These are phyloP conservation scores for Hura crepitans DNA, from an alignment of 441 rosid species.

Conservation along the genomic window DNA sequence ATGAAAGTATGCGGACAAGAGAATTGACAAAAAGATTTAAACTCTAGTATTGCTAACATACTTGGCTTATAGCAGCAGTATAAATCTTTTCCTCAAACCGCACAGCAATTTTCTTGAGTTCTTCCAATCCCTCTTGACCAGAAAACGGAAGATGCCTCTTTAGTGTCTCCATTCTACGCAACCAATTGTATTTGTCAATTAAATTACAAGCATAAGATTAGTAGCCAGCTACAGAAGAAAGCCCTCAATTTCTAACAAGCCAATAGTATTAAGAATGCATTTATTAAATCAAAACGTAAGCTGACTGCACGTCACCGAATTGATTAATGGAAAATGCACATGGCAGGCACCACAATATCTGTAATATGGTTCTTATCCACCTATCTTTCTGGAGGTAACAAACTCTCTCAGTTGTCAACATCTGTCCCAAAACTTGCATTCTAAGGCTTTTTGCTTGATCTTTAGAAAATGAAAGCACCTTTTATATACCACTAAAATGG, in stretches of 20 bases:
- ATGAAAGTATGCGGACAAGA: constrained; percentile 10
- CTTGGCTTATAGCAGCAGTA: constrained; percentile 55
- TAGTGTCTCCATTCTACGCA: constrained; percentile 66
- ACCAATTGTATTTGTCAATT: constrained; percentile 11
- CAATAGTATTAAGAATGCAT: background rate
- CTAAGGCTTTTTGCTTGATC: background rate
- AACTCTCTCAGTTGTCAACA: background rate
- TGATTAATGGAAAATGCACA: background rate
- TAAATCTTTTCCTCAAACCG: constrained; percentile 73
- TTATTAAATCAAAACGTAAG: background rate
- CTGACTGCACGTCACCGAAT: background rate
- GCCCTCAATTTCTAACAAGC: background rate
- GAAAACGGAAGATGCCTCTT: constrained; percentile 62
- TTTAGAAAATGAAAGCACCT: background rate
- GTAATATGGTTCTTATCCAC: too few species aligned
- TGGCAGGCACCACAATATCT: background rate
- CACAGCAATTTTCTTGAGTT: constrained; percentile 55
- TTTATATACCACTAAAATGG: background rate
- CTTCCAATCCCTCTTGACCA: constrained; percentile 54
- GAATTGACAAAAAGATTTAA: background rate
- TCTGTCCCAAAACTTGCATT: background rate
- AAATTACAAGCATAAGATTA: background rate
- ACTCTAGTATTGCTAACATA: constrained; percentile 13
- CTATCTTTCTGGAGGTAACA: background rate
- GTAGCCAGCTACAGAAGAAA: constrained; percentile 3